phyloP scores from a whole-genome alignment of 2,329 filamentous ascomycete genomes.

The Polytolypa hystricis region DNA sequence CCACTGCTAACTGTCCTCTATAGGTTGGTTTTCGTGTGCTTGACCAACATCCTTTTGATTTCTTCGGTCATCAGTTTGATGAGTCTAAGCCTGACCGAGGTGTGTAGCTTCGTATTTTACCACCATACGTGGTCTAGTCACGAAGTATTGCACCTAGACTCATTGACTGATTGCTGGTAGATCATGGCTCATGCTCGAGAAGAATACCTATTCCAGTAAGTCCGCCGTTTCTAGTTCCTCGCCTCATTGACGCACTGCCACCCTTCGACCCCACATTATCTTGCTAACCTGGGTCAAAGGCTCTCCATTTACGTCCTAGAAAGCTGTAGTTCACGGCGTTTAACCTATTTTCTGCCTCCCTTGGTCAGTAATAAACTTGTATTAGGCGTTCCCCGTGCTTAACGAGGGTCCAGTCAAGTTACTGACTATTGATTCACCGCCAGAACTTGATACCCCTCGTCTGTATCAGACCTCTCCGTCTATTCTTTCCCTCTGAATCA shows the following conservation, averaged over 20 bases:
- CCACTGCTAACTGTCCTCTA: neutral
- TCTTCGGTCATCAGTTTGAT: constrained; percentile 49
- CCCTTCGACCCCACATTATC: neutral
- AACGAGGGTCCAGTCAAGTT: neutral
- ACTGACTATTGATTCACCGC: constrained; percentile 1
- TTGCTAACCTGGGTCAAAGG: constrained; percentile 14
- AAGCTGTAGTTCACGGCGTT: constrained; percentile 34
- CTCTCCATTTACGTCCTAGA: constrained; percentile 35
- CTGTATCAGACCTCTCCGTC: constrained; percentile 45
- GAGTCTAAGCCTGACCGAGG: constrained; percentile 48
- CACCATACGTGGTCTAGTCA: neutral
- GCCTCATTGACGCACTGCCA: constrained; percentile 3
- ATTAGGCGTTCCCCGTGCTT: neutral
- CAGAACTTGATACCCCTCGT: constrained; percentile 50
- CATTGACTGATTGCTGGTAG: constrained; percentile 24
- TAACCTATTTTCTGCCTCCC: constrained; percentile 39
- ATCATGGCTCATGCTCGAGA: constrained; percentile 51
- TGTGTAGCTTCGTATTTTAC: constrained; percentile 20
- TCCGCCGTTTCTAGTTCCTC: constrained; percentile 6
- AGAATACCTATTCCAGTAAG: constrained; percentile 50
- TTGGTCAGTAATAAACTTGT: constrained; percentile 24
- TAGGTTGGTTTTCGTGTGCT: constrained; percentile 47
- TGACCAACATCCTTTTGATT: constrained; percentile 51
- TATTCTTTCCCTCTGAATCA: constrained; percentile 44
- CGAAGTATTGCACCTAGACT: too few species aligned